A percentile compares a stretch with the other conserved stretches of the same genome.
These are phyloP conservation scores for Solanum pinnatisectum DNA, from an alignment of 257 asterid species.

Conservation along the genomic window DNA sequence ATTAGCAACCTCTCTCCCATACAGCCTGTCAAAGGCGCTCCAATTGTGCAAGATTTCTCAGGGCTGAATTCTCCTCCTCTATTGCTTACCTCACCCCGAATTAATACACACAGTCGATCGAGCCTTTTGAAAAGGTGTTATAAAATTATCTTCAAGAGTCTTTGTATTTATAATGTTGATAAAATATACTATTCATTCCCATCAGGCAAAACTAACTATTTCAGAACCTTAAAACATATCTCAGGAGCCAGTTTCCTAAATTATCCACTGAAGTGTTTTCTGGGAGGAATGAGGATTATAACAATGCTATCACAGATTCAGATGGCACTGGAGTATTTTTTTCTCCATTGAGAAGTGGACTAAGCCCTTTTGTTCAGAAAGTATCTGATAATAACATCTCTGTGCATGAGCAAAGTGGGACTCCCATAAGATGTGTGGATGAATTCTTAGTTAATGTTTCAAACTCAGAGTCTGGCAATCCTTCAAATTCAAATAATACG, in stretches of 20 bases:
- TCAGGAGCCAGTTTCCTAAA: constrained; percentile 23
- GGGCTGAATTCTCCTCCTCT: constrained; percentile 43
- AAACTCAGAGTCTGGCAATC: constrained; percentile 20
- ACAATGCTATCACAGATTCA: background rate
- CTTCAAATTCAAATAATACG: constrained; percentile 7
- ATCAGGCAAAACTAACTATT: background rate
- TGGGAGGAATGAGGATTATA: constrained; percentile 14
- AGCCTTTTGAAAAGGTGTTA: constrained; percentile 22
- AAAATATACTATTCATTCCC: background rate
- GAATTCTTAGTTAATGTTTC: constrained; percentile 21
- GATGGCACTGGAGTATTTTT: constrained; percentile 12
- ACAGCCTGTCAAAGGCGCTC: constrained; percentile 21
- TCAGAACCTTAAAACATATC: constrained; percentile 4
- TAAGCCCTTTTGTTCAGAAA: constrained; percentile 12
- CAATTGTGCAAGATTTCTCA: constrained; percentile 23
- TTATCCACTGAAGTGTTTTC: constrained; percentile 15
- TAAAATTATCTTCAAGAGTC: background rate
- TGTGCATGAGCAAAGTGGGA: constrained; percentile 11
- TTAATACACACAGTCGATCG: constrained; percentile 14
- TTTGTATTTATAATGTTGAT: background rate
- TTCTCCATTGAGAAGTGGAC: constrained; percentile 4
- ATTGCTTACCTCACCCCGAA: constrained; percentile 32
- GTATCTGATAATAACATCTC: background rate
- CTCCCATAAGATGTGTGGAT: constrained; percentile 19
- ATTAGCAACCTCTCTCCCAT: constrained; percentile 47